These are phyloP conservation scores for Coemansia sp. DNA, from an alignment of 192 early-diverging fungal species.

Conservation along the genomic window DNA sequence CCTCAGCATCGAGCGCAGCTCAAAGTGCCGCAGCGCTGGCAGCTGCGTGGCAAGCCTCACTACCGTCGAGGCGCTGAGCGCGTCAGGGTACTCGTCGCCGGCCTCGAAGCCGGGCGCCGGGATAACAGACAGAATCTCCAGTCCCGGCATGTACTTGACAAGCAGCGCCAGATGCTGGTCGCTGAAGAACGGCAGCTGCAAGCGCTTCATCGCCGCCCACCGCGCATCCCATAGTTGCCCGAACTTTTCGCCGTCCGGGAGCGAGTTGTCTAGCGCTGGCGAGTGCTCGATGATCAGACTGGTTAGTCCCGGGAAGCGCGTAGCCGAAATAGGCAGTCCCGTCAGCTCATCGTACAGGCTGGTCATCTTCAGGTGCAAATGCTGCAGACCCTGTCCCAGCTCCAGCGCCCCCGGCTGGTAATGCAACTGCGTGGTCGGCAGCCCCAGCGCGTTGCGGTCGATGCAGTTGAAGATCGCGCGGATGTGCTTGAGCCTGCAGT, in stretches of 20 bases:
- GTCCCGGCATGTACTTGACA: conserved; percentile 51
- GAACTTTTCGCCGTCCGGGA: conserved; percentile 49
- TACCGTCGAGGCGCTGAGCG: conserved; percentile 23
- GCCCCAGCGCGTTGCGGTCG: conserved; percentile 50
- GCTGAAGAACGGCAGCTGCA: conserved; percentile 54
- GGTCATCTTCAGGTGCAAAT: conserved; percentile 51
- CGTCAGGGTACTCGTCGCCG: conserved; percentile 50
- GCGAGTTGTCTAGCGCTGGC: conserved; percentile 50
- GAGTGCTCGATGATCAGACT: conserved; percentile 55
- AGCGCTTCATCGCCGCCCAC: conserved; percentile 40
- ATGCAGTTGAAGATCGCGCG: conserved; percentile 54
- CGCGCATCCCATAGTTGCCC: conserved; percentile 52
- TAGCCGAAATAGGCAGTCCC: conserved; percentile 40
- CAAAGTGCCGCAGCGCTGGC: conserved; percentile 40
- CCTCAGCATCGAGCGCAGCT: conserved; percentile 47
- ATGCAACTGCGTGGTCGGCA: conserved; percentile 37
- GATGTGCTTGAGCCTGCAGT: conserved; percentile 51
- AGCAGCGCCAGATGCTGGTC: conserved; percentile 44
- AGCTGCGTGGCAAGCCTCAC: conserved; percentile 44
- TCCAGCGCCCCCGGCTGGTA: conserved; percentile 46
- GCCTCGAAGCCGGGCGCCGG: conserved; percentile 47
- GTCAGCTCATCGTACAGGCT: conserved; percentile 52
- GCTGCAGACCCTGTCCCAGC: conserved; percentile 38
- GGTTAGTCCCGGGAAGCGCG: conserved; percentile 37
- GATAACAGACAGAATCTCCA: conserved; percentile 48